These are phyloP conservation scores for Prunus campanulata DNA, from an alignment of 306 rosid genomes.

Conservation along the genomic window DNA sequence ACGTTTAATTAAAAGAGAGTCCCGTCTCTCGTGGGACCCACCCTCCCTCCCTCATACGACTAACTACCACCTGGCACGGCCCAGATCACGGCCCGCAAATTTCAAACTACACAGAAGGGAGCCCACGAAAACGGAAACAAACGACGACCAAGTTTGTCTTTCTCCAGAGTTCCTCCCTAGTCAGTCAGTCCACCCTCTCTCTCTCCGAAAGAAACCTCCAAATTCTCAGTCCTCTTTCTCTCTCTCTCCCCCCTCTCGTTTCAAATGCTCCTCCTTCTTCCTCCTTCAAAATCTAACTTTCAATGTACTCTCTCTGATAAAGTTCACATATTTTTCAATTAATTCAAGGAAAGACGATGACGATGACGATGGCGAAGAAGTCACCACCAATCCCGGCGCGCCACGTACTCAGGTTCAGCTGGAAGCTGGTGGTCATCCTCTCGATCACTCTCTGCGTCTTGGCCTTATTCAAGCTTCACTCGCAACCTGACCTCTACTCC, in stretches of 20 bases:
- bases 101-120: too few relatives aligned
- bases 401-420: conserved; percentile 43
- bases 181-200: neutral
- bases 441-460: conserved; percentile 47
- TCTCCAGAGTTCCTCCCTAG: neutral
- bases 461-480: conserved; percentile 53
- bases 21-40: too few relatives aligned
- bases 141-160: neutral
- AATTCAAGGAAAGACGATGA: conserved; percentile 28
- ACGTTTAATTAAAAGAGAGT: too few relatives aligned
- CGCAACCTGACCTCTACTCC: conserved; percentile 29
- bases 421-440: conserved; percentile 56
- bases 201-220: neutral
- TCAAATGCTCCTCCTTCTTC: neutral
- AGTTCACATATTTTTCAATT: neutral
- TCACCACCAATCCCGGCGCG: conserved; percentile 37
- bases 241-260: neutral
- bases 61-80: too few relatives aligned
- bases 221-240: neutral
- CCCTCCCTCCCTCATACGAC: too few relatives aligned
- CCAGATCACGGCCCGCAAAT: too few relatives aligned
- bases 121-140: too few relatives aligned
- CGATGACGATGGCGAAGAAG: conserved; percentile 35
- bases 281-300: neutral
- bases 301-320: neutral